phyloP scores from a whole-genome alignment of 2,329 filamentous ascomycete genomes.

The Aspergillus uvarum region DNA sequence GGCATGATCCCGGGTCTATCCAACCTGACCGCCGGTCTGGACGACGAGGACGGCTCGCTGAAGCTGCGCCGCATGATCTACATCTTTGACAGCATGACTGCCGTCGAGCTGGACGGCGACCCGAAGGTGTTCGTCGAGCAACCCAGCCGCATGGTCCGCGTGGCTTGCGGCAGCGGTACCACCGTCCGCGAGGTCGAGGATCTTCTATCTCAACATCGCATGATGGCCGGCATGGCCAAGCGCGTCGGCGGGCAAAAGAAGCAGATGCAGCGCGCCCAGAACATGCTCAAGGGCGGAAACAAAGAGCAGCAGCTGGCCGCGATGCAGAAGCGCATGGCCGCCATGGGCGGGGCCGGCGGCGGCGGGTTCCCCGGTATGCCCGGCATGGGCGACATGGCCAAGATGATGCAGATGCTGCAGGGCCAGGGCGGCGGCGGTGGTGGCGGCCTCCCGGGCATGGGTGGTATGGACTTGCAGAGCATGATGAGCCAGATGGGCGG shows the following conservation, averaged over 20 bases:
- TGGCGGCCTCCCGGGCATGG: constrained; percentile 62
- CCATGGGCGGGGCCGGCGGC: constrained; percentile 76
- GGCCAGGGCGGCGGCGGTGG: constrained; percentile 67
- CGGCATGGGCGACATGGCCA: constrained; percentile 83
- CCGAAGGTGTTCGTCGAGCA: constrained; percentile 93
- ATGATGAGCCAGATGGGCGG: constrained; percentile 79
- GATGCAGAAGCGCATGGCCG: constrained; percentile 93
- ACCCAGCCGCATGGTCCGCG: constrained; percentile 86
- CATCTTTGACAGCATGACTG: constrained; percentile 97
- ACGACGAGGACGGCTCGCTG: constrained; percentile 90
- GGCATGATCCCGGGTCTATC: constrained; percentile 97
- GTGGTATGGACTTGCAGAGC: constrained; percentile 63
- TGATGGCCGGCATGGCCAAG: constrained; percentile 99
- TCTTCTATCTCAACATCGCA: constrained; percentile 91
- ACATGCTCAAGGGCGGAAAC: constrained; percentile 85
- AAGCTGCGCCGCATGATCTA: constrained; percentile 99
- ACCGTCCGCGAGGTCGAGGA: constrained; percentile 93
- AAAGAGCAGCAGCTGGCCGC: constrained; percentile 91
- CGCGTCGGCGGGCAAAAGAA: constrained; percentile 98
- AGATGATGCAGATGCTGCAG: constrained; percentile 95
- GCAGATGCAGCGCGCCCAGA: constrained; percentile 92
- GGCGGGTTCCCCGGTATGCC: constrained; percentile 64
- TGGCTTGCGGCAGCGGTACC: constrained; percentile 87
- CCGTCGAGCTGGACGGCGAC: constrained; percentile 91
- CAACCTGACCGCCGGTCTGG: constrained; percentile 91